Evolutionary conservation across 805 yeast genomes (phyloP).

Genomic region (Saturnispora quitensis): DNA sequence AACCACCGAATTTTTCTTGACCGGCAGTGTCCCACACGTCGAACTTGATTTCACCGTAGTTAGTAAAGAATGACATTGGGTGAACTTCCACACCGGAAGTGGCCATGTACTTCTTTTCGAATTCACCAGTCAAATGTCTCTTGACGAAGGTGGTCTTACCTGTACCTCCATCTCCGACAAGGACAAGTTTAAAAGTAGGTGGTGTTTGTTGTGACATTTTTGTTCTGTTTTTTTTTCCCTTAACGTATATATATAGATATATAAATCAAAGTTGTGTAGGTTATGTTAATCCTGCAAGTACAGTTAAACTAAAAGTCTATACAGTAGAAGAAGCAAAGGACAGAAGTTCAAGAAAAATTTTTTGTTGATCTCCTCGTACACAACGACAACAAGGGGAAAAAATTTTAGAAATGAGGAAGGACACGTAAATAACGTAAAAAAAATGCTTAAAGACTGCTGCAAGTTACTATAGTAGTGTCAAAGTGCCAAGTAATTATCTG

Average conservation of each 20-base stretch:
- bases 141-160: slow-evolving; percentile 99
- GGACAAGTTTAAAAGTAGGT: slow-evolving; percentile 96
- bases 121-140: slow-evolving; percentile 99
- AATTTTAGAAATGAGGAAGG: not conserved
- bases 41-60: slow-evolving; percentile 96
- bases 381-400: not conserved
- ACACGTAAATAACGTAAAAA: not conserved
- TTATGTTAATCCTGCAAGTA: no score
- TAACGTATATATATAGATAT: not conserved
- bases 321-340: not conserved
- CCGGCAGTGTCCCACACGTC: slow-evolving; percentile 99
- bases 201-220: slow-evolving; percentile 61
- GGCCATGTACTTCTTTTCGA: slow-evolving; percentile 97
- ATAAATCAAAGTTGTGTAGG: not conserved
- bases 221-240: not conserved
- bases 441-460: not conserved
- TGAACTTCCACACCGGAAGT: slow-evolving; percentile 99
- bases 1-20: slow-evolving; percentile 99
- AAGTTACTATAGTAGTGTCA: no score
- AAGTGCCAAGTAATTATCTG: no score
- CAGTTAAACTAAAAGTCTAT: not conserved
- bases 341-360: not conserved
- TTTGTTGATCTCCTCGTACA: not conserved
- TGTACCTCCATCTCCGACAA: slow-evolving; percentile 99
- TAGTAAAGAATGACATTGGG: slow-evolving; percentile 96